Base-by-base conservation (phyloP, 495 filamentous ascomycete genomes). In the Platismatia glauca region DNA sequence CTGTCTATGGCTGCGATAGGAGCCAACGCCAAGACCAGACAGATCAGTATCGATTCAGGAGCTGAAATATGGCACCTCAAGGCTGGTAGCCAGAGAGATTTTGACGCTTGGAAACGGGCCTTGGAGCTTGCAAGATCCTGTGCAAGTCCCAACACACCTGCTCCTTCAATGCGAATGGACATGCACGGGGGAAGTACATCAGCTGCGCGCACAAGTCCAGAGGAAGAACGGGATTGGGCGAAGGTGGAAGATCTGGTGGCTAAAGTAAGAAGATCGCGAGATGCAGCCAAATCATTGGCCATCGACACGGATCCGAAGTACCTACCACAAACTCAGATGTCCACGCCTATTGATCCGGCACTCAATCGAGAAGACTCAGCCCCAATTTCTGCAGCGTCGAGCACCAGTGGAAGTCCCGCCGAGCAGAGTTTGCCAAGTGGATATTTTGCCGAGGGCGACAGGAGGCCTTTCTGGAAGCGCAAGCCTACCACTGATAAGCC, bases 1-100 rank as follows among this genome's bases (percentile, higher is more conserved):
- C 81, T 98, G 18, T 89, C 89, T 27, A 74, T 98, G 62, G 95
- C 94, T 22, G 94, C 90, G 4, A 87, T 97, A 35, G 88, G 90
- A 3, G 91, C 91, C 22, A 91, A 94, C 68, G 89, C 90, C 67
- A 84, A 86, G 68, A 82, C 87, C 50, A 82, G 91, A 57, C 91
- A 97, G 75, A 96, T 98, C 34, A 95, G 89, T 18, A 91, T 98
- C 57, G 94, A 98, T 69, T 97, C 95, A 0, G 94, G 94, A 0
- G 91, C 93, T 7, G 94, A 98, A 72, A 82, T 98, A 13, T 98
- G 94, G 94, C 94, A 97, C 77, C 78, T 98, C n/a, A 86, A 86
- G 64, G 91, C 93, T 29, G 81, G 79, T 33, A 93, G 88, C 65
- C 81, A 84, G 11, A 86, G 84, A 61, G 95, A 97, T 53, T 98